Percentiles rank a stretch among this genome's conserved stretches.
phyloP scores from a whole-genome alignment of 164 flowering plant species.

The Vitis cinerea region DNA sequence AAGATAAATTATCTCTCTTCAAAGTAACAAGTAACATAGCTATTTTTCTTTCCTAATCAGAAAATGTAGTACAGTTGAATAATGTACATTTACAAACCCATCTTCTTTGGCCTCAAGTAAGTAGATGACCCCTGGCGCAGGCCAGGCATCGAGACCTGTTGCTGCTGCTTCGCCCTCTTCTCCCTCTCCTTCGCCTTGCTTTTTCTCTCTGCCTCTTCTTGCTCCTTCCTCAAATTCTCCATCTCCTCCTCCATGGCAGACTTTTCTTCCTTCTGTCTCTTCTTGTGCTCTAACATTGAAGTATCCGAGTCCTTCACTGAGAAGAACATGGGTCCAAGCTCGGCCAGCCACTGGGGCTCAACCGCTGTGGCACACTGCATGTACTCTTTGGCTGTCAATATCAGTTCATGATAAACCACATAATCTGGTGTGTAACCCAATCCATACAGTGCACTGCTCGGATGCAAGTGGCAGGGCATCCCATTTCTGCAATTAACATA shows the following conservation, averaged over 20 bases:
- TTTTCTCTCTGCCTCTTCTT: slow-evolving; percentile 46
- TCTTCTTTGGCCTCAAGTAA: slow-evolving; percentile 72
- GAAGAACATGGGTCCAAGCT: slow-evolving; percentile 89
- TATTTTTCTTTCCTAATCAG: not conserved
- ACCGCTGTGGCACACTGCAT: slow-evolving; percentile 92
- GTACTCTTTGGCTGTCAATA: slow-evolving; percentile 81
- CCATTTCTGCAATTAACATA: slow-evolving; percentile 82
- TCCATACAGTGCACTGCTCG: slow-evolving; percentile 83
- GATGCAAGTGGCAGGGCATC: slow-evolving; percentile 87
- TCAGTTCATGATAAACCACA: slow-evolving; percentile 86
- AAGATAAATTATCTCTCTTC: no score
- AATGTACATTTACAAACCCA: slow-evolving; percentile 48
- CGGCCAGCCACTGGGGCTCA: slow-evolving; percentile 94
- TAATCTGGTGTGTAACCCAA: slow-evolving; percentile 81
- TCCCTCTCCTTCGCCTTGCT: slow-evolving; percentile 45
- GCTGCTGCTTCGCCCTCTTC: slow-evolving; percentile 62
- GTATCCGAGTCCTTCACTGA: slow-evolving; percentile 84
- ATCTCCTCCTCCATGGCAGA: slow-evolving; percentile 92
- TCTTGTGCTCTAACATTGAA: slow-evolving; percentile 78
- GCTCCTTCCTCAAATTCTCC: slow-evolving; percentile 71
- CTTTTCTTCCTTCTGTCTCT: slow-evolving; percentile 76
- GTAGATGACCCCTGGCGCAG: slow-evolving; percentile 52
- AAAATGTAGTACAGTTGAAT: no score
- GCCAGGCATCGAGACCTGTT: slow-evolving; percentile 68
- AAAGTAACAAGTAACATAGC: not conserved